A percentile compares a stretch with the other conserved stretches of the same genome.
Evolutionary conservation across 2,329 filamentous ascomycete genomes (phyloP).

Genomic region (Chaetomium strumarium): DNA sequence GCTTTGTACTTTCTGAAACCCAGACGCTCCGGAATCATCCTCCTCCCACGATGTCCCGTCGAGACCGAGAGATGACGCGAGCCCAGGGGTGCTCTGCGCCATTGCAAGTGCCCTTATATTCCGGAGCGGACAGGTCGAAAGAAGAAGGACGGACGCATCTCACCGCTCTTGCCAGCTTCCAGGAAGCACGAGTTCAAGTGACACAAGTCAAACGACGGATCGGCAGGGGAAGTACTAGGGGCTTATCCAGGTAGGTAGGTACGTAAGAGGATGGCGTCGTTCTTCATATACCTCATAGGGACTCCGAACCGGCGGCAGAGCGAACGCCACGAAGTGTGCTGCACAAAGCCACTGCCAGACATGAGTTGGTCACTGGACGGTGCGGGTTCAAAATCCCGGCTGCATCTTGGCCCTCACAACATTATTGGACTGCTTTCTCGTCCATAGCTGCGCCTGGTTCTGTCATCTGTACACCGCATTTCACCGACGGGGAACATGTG

Average conservation of each 20-base stretch:
- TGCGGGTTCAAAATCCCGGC: neutral
- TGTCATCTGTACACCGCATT: too few species aligned
- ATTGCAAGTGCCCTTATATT: slow-evolving; percentile 20
- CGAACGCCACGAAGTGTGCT: slow-evolving; percentile 18
- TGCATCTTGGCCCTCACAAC: neutral
- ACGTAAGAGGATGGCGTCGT: slow-evolving; percentile 1
- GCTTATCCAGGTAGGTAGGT: neutral
- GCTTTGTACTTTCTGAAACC: slow-evolving; percentile 16
- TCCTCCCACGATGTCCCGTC: slow-evolving; percentile 14
- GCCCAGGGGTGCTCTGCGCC: slow-evolving; percentile 23
- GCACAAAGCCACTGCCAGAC: slow-evolving; percentile 4
- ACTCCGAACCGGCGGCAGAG: slow-evolving; percentile 17
- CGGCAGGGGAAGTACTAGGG: slow-evolving; percentile 1
- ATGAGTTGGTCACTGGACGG: neutral
- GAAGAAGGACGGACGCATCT: slow-evolving; percentile 27
- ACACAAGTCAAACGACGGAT: slow-evolving; percentile 1
- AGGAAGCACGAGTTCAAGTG: neutral
- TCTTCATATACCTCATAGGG: slow-evolving; percentile 19
- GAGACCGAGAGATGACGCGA: slow-evolving; percentile 24
- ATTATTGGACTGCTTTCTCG: too few species aligned
- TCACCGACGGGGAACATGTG: too few species aligned
- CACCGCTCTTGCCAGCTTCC: slow-evolving; percentile 20
- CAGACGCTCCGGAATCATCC: slow-evolving; percentile 16
- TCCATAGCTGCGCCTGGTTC: too few species aligned
- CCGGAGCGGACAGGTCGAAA: slow-evolving; percentile 26